Percentiles rank a stretch among this genome's conserved stretches.
These are phyloP conservation scores for Podospora sp. DNA, from an alignment of 495 filamentous ascomycete species.

Conservation along the genomic window DNA sequence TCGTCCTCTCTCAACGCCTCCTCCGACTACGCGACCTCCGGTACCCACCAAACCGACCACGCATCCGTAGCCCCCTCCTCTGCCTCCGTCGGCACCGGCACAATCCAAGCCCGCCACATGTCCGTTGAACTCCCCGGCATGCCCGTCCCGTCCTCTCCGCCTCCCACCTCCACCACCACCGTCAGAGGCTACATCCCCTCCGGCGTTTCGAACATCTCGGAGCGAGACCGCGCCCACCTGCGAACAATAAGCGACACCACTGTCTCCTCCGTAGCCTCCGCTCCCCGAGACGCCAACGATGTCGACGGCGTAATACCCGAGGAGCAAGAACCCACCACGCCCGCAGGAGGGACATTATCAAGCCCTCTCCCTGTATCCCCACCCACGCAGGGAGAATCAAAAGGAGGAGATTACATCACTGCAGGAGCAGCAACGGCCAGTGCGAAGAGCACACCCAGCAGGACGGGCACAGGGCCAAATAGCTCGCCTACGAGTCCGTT, in stretches of 20 bases:
- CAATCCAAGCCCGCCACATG: constrained; percentile 15
- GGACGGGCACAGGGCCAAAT: not conserved
- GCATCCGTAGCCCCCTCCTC: constrained; percentile 25
- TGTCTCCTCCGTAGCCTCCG: constrained; percentile 38
- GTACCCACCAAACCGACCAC: constrained; percentile 35
- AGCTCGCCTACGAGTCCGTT: constrained; percentile 24
- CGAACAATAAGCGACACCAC: constrained; percentile 50
- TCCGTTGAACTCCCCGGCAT: constrained; percentile 1
- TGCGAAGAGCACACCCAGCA: too few relatives aligned
- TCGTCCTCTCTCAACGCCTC: constrained; percentile 23
- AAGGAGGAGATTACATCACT: not conserved
- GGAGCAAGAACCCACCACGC: not conserved
- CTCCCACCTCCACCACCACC: not conserved
- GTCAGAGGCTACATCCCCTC: constrained; percentile 34
- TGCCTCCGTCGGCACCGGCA: constrained; percentile 24
- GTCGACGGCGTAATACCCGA: not conserved
- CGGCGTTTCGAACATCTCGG: constrained; percentile 47
- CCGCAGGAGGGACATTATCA: not conserved
- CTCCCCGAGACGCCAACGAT: not conserved
- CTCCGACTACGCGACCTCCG: constrained; percentile 19
- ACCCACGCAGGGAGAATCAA: not conserved
- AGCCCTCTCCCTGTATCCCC: not conserved
- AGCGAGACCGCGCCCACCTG: constrained; percentile 47
- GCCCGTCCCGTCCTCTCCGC: not conserved
- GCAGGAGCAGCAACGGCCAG: not conserved